Base-by-base conservation (phyloP, 2,329 filamentous ascomycete species). In the Nothomitra cinnamomea region DNA sequence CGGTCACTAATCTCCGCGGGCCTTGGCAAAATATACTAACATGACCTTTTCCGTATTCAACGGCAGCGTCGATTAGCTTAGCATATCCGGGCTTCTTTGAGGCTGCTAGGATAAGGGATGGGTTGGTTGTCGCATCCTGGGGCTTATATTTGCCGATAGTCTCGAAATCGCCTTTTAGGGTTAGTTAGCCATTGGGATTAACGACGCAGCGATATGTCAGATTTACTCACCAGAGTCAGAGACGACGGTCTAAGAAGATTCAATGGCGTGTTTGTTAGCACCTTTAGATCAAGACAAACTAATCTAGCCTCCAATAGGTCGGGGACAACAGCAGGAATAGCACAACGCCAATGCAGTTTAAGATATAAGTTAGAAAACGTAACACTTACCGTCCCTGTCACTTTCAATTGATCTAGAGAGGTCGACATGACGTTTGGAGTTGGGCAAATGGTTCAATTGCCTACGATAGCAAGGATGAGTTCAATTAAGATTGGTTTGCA, bases 101-200 rank as follows among this genome's bases (percentile, higher is more conserved):
- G 60, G 92, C 92, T 62, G 89, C 90, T 68, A 98, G 85, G 72
- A 98, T 96, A 69, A 98, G 79, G 59, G 92, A 96, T 57, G 92
- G 92, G 82, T 98, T 98, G 76, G 92, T 98, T 70, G 92, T 98
- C 67, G 92, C 92, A 86, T 98, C 92, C 79, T 98, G 89, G 60
- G 92, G 92, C 82, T 95, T 94, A 83, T 98, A 98, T 78, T 96
- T 95, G 77, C 78, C 89, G 71, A 98, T 98, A 71, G 89, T 89
- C 81, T 78, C 80, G 72, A 87, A 87, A 74, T 87, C 83, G 76
- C 81, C 79, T 83, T 42, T 58, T 55, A 53, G 57, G 57, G 58
- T 63, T 45, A 59, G 56, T 62, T 64, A 62, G 66, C 66, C 60
- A 65, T 61, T 57, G 52, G 22, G 13, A 21, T 49, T 8, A 41